Conservation (phyloP, 179 eudicot genomes). For the Beta corolliflora region DNA sequence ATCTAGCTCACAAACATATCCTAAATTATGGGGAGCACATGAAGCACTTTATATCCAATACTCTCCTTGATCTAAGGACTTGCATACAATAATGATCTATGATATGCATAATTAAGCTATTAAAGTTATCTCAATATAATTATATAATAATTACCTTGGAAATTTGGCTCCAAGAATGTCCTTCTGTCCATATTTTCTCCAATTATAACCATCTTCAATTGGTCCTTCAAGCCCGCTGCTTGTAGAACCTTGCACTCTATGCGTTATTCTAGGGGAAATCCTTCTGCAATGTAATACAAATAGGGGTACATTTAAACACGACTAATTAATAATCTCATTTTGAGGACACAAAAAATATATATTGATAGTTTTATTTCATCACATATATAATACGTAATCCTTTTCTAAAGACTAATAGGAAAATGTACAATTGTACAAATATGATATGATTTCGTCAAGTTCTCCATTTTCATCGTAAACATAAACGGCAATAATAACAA, state of each 20-base stretch:
- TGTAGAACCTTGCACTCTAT: constrained; percentile 48
- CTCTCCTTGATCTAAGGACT: neutral
- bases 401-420: neutral
- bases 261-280: constrained; percentile 38
- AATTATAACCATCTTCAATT: constrained; percentile 69
- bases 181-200: constrained; percentile 98
- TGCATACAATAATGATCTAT: neutral
- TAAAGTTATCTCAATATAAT: neutral
- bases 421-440: neutral
- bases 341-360: neutral
- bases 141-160: constrained; percentile 57
- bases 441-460: neutral
- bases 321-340: no score
- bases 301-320: no score
- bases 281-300: constrained; percentile 40
- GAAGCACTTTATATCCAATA: neutral
- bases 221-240: constrained; percentile 71
- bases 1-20: neutral
- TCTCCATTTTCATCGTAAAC: neutral
- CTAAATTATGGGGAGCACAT: neutral
- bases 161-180: constrained; percentile 79
- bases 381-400: neutral
- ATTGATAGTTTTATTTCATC: neutral
- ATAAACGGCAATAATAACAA: neutral
- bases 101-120: neutral